A percentile compares a stretch with the other conserved stretches of the same genome.
These are phyloP conservation scores for Zarea fungicola DNA, from an alignment of 2,329 filamentous ascomycete species.

Conservation along the genomic window DNA sequence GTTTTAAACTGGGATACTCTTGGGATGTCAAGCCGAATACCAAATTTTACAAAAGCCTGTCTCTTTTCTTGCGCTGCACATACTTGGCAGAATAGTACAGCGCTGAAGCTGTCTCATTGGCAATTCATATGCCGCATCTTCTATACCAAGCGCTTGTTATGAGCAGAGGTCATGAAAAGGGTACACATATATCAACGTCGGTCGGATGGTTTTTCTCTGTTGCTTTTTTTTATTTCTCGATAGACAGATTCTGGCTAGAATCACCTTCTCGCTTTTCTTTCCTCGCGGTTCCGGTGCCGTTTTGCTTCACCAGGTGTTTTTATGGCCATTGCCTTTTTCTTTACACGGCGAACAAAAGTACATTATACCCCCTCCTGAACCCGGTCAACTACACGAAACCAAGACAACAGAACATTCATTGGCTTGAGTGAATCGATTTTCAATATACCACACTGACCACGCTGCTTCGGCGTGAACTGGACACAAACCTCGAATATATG, in stretches of 20 bases:
- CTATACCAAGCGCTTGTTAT: background rate
- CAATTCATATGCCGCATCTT: too few species aligned
- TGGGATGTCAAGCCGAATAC: background rate
- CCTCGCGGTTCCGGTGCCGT: too few species aligned
- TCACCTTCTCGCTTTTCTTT: background rate
- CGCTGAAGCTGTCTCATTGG: background rate
- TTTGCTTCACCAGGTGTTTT: constrained; percentile 2
- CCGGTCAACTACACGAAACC: background rate
- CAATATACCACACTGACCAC: too few species aligned
- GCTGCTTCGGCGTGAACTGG: too few species aligned
- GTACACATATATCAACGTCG: background rate
- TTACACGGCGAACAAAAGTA: background rate
- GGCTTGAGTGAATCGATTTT: too few species aligned
- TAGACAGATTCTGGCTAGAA: constrained; percentile 13
- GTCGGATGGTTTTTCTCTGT: background rate
- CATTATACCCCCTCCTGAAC: constrained; percentile 6
- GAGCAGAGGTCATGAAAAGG: background rate
- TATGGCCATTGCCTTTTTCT: background rate
- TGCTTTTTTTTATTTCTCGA: background rate
- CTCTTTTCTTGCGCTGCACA: background rate
- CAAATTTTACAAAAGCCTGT: background rate
- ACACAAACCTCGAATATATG: too few species aligned
- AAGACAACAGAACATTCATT: background rate
- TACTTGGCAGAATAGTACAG: too few species aligned
- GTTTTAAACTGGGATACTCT: constrained; percentile 1